Evolutionary conservation across 768 basidiomycete genomes (phyloP).

Genomic region (Amanita fuliginea): DNA sequence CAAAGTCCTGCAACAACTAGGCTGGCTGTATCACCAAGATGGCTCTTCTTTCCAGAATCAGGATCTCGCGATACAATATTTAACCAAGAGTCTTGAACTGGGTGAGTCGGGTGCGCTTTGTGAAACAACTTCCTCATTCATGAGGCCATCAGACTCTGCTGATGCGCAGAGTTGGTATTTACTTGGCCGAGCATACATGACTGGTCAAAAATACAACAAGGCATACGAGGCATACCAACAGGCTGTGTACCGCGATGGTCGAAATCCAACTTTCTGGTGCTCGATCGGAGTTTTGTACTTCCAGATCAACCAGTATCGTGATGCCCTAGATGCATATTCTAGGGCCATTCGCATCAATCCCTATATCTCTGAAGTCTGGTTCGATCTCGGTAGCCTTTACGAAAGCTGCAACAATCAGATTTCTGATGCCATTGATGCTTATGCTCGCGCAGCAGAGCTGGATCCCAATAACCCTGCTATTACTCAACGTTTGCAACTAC

Average conservation of each 20-base stretch:
- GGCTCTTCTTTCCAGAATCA: slow-evolving; percentile 94
- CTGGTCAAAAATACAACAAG: slow-evolving; percentile 97
- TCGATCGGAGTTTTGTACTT: slow-evolving; percentile 98
- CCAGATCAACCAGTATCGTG: slow-evolving; percentile 99
- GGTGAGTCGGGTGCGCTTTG: slow-evolving; percentile 37
- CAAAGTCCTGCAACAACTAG: slow-evolving; percentile 95
- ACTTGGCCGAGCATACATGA: slow-evolving; percentile 97
- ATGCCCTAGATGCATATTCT: slow-evolving; percentile 97
- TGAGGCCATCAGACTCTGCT: slow-evolving; percentile 53
- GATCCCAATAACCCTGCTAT: slow-evolving; percentile 82
- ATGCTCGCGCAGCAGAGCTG: slow-evolving; percentile 88
- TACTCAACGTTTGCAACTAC: slow-evolving; percentile 63
- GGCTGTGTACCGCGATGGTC: slow-evolving; percentile 96
- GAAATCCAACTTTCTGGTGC: slow-evolving; percentile 99
- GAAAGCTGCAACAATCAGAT: slow-evolving; percentile 99
- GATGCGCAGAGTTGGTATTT: slow-evolving; percentile 99
- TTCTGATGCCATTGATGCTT: slow-evolving; percentile 96
- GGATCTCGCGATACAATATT: slow-evolving; percentile 84
- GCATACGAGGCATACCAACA: slow-evolving; percentile 99
- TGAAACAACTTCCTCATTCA: neutral
- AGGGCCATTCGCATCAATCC: slow-evolving; percentile 98
- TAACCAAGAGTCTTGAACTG: slow-evolving; percentile 92
- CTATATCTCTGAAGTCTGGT: slow-evolving; percentile 94
- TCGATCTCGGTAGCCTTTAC: slow-evolving; percentile 93
- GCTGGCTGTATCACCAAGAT: slow-evolving; percentile 96